Conservation (phyloP, 805 yeast genomes). For the Suhomyces sp. region DNA sequence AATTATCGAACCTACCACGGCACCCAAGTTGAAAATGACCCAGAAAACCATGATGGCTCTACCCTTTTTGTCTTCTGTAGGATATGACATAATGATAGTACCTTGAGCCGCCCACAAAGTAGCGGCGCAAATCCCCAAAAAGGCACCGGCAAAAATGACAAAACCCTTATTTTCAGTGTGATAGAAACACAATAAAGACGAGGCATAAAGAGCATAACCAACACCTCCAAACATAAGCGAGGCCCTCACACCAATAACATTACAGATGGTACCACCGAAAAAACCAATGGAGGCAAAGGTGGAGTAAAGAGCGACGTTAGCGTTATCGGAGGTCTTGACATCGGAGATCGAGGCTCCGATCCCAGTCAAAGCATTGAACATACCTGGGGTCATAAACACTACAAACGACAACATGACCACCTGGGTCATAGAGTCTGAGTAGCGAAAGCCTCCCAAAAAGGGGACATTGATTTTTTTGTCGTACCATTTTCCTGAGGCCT, state of each 20-base stretch:
- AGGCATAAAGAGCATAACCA: conserved; percentile 54
- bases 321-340: conserved; percentile 42
- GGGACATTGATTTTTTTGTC: conserved; percentile 17
- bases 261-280: conserved; percentile 54
- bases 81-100: conserved; percentile 54
- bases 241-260: conserved; percentile 45
- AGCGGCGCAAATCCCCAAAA: conserved; percentile 55
- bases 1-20: conserved; percentile 56
- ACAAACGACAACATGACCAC: conserved; percentile 46
- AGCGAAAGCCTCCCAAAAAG: conserved; percentile 18
- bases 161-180: conserved; percentile 48
- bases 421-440: conserved; percentile 40
- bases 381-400: conserved; percentile 51
- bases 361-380: conserved; percentile 51
- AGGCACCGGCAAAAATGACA: conserved; percentile 55
- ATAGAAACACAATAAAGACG: conserved; percentile 48
- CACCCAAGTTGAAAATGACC: conserved; percentile 61
- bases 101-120: conserved; percentile 61
- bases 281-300: conserved; percentile 59
- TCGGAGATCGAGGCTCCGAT: conserved; percentile 44
- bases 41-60: conserved; percentile 53
- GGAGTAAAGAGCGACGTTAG: conserved; percentile 51
- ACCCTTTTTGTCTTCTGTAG: conserved; percentile 53
- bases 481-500: conserved; percentile 41
- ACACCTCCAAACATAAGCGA: conserved; percentile 51